Conservation (phyloP, 1,284 basidiomycete species). For the Sanghuangporus baumii region DNA sequence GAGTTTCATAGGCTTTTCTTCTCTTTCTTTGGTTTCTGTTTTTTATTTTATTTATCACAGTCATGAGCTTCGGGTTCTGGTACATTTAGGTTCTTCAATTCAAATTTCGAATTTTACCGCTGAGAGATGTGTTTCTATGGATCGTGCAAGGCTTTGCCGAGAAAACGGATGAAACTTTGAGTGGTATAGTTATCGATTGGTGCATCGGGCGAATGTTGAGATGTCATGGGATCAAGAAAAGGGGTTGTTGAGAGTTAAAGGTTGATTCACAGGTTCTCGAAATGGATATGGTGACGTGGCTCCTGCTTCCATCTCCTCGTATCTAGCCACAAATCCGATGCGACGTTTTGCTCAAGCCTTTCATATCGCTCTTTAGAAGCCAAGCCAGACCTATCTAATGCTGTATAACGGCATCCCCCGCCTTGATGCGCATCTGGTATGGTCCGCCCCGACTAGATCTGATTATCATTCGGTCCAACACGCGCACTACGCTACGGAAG, state of each 20-base stretch:
- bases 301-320: background rate
- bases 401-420: background rate
- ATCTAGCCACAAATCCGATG: background rate
- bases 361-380: background rate
- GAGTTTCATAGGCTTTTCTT: conserved; percentile 5
- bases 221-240: background rate
- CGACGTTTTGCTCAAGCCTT: background rate
- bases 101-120: background rate
- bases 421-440: background rate
- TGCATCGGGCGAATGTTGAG: background rate
- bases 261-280: background rate
- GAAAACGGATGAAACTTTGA: background rate
- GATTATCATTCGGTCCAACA: background rate
- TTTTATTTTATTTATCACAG: background rate
- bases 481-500: background rate
- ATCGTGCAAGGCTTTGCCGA: background rate
- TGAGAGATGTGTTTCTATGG: background rate
- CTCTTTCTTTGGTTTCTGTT: background rate
- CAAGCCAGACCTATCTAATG: background rate
- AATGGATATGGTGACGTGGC: background rate
- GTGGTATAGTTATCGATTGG: background rate
- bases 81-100: background rate
- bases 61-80: background rate
- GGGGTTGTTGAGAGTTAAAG: background rate
- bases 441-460: background rate